Conservation (phyloP, 192 early-diverging fungal genomes). For the Dissophora ornata region DNA sequence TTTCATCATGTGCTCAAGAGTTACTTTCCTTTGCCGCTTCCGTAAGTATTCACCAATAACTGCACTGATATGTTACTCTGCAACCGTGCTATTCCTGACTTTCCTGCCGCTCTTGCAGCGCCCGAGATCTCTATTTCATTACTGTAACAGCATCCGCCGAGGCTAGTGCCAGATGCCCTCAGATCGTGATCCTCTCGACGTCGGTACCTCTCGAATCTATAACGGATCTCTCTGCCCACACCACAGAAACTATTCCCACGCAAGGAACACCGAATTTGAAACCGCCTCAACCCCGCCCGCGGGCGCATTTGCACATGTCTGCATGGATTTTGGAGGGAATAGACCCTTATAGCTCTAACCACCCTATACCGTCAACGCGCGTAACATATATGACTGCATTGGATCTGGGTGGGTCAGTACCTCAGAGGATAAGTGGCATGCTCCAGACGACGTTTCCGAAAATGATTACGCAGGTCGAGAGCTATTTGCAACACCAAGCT, state of each 20-base stretch:
- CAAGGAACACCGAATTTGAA: conserved; percentile 1
- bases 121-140: conserved; percentile 56
- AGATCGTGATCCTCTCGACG: conserved; percentile 38
- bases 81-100: no score
- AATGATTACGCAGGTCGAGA: conserved; percentile 56
- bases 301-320: conserved; percentile 56
- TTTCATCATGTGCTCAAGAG: conserved; percentile 57
- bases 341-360: conserved; percentile 63
- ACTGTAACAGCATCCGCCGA: conserved; percentile 47
- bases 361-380: conserved; percentile 64
- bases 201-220: conserved; percentile 20
- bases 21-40: conserved; percentile 59
- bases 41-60: conserved; percentile 46
- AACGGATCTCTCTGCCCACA: not conserved
- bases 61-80: no score
- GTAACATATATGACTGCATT: conserved; percentile 60
- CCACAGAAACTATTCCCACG: not conserved
- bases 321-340: conserved; percentile 66
- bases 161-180: conserved; percentile 24
- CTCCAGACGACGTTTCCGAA: conserved; percentile 57
- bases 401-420: conserved; percentile 60
- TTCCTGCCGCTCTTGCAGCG: conserved; percentile 36
- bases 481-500: conserved; percentile 55
- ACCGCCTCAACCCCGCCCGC: conserved; percentile 17
- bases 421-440: conserved; percentile 59